Evolutionary conservation across 2,329 filamentous ascomycete genomes (phyloP), one percentile per base, ranked within the genome.

Genomic region (Fusarium agapanthi): DNA sequence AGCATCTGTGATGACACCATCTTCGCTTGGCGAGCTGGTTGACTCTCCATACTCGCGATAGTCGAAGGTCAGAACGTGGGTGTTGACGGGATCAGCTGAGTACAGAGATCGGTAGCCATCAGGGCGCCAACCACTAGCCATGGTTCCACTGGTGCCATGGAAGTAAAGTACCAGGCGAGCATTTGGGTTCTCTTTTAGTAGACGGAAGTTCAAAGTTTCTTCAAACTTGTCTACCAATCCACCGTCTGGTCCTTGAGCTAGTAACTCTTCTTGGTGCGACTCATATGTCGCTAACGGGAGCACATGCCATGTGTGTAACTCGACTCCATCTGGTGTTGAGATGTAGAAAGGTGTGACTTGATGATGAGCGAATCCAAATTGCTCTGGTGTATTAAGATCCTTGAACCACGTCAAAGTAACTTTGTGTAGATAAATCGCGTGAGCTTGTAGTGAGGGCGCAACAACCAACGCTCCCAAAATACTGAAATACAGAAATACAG

Each of bases 331-430:
- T 0, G 87, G 81, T 0, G 91, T 93, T 6, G 80, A 81, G 43
- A 94, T 80, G 65, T 88, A 88, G 79, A 94, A 94, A 0, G 92
- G 90, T 18, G 90, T 90, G 9, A 93, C 88, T 81, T 94, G 92
- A 56, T 90, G 90, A 77, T 88, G 89, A 35, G 90, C 84, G 77
- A 93, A 94, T 0, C 92, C 92, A 79, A 90, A 92, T 48, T 87
- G 86, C 74, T 93, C 90, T 1, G 91, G 89, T 50, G 88, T 84
- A 57, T 90, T 87, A 41, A 92, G 80, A 78, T 93, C 69, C 45
- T 74, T 74, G 44, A 67, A 68, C 85, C 86, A 88, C 32, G 87
- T 88, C 75, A 88, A 81, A 12, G 84, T 84, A 20, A 88, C 78
- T 15, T 81, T 80, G 72, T 89, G 84, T 1, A 90, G 81, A 67